Percentiles rank a stretch among this genome's conserved stretches.
phyloP scores from a whole-genome alignment of 106 monocot species.

The Phalaenopsis equestris region DNA sequence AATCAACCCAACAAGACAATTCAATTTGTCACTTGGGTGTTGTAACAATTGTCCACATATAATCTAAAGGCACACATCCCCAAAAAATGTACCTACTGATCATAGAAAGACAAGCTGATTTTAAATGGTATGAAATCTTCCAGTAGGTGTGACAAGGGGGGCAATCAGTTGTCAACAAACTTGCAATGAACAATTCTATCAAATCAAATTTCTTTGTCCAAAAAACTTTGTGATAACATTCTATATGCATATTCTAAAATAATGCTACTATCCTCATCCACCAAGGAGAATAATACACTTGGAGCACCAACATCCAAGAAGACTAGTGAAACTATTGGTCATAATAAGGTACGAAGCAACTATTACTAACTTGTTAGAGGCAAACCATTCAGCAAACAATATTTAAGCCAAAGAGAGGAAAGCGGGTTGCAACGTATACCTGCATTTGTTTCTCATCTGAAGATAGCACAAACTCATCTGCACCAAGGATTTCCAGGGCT shows the following conservation, averaged over 20 bases:
- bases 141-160: too few species aligned
- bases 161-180: neutral
- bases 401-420: neutral
- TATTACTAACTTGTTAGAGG: neutral
- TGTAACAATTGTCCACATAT: too few species aligned
- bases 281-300: neutral
- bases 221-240: neutral
- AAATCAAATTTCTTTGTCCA: neutral
- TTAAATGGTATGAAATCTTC: too few species aligned
- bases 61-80: too few species aligned
- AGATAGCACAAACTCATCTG: conserved; percentile 80
- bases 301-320: neutral
- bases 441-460: conserved; percentile 67
- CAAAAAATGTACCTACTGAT: too few species aligned
- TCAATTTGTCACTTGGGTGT: too few species aligned
- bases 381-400: neutral
- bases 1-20: too few species aligned
- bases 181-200: neutral
- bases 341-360: neutral
- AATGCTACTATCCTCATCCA: neutral
- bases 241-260: neutral
- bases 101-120: too few species aligned
- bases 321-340: neutral
- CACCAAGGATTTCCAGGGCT: conserved; percentile 65
- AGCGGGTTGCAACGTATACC: conserved; percentile 21